Base-by-base conservation (phyloP, 164 flowering plant genomes). In the Stephania yunnanensis region DNA sequence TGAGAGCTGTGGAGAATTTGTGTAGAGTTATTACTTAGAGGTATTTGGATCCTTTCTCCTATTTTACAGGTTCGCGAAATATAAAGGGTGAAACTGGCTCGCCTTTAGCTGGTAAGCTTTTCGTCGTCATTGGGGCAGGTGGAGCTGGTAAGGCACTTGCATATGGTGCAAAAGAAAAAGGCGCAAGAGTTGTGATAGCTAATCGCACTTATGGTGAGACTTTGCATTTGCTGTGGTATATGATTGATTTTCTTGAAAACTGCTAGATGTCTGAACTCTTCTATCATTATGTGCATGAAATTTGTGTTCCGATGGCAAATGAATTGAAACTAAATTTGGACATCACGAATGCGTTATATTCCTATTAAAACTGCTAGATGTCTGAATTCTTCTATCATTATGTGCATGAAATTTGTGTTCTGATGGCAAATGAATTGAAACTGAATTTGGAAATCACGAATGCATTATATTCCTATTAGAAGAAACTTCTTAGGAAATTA, bases 81-180 rank as follows among this genome's bases (percentile, higher is more conserved):
- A 50, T 31, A 52, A 73, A 74, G 69, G 72, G 72, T 73, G 36
- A 80, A 64, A 68, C 68, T 73, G 78, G 73, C 79, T 96, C 99
- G 63, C 95, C 97, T 29, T 79, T 96, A 81, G 87, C 89, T 75
- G 93, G 92, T 67, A 94, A 85, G 82, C 79, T 89, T 6, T 90
- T 96, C 82, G 90, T 96, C 17, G 91, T 96, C 71, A 90, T 94
- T 84, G 99, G 99, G 72, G 99, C 99, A 82, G 98, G 98, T 69
- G 99, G 99, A 65, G 99, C 99, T 77, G 99, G 98, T 68, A 94
- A 91, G 87, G 98, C 99, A 72, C 94, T 96, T 84, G 99, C 98
- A 78, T 96, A 86, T 88, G 99, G 99, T 75, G 98, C 96, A 63
- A 91, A 91, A 80, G 92, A 83, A 74, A 94, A 94, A 82, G 97